These are phyloP conservation scores for Neonectria magnoliae DNA, from an alignment of 2,329 filamentous ascomycete genomes.

Conservation along the genomic window DNA sequence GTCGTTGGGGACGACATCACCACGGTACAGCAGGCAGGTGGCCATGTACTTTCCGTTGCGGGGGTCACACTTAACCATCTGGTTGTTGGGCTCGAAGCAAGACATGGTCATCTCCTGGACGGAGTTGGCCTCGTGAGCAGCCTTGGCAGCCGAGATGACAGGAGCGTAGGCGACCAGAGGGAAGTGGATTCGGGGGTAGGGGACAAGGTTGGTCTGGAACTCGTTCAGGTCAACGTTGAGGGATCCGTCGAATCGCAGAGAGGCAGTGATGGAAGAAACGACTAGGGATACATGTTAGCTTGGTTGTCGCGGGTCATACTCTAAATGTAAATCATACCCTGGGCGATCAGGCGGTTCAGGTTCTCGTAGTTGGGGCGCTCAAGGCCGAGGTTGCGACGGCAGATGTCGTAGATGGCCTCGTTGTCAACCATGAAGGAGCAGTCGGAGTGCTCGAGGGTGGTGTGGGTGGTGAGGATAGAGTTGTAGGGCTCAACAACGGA, in stretches of 20 bases:
- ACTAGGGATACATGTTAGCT: slow-evolving; percentile 63
- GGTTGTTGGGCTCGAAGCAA: slow-evolving; percentile 99
- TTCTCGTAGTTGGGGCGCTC: slow-evolving; percentile 99
- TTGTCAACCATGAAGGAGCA: slow-evolving; percentile 99
- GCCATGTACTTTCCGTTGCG: slow-evolving; percentile 99
- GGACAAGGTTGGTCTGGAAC: slow-evolving; percentile 99
- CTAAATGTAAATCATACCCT: slow-evolving; percentile 68
- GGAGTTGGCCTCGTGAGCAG: slow-evolving; percentile 96
- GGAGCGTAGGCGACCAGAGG: slow-evolving; percentile 96
- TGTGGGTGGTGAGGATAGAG: slow-evolving; percentile 98
- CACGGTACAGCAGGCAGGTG: slow-evolving; percentile 96
- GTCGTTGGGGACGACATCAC: slow-evolving; percentile 97
- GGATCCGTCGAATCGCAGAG: slow-evolving; percentile 97
- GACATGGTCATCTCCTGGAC: slow-evolving; percentile 98
- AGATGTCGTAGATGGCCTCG: slow-evolving; percentile 99
- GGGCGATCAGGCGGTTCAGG: slow-evolving; percentile 97
- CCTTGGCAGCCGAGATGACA: slow-evolving; percentile 94
- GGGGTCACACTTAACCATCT: slow-evolving; percentile 99
- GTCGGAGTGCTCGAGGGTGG: slow-evolving; percentile 98
- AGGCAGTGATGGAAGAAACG: slow-evolving; percentile 97
- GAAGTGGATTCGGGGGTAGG: slow-evolving; percentile 99
- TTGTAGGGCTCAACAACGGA: slow-evolving; percentile 99
- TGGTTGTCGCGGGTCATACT: neutral
- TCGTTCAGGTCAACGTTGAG: slow-evolving; percentile 99
- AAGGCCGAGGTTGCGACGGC: slow-evolving; percentile 95